A percentile compares a stretch with the other conserved stretches of the same genome.
These are phyloP conservation scores for Candida wancherniae DNA, from an alignment of 805 yeast species.

Conservation along the genomic window DNA sequence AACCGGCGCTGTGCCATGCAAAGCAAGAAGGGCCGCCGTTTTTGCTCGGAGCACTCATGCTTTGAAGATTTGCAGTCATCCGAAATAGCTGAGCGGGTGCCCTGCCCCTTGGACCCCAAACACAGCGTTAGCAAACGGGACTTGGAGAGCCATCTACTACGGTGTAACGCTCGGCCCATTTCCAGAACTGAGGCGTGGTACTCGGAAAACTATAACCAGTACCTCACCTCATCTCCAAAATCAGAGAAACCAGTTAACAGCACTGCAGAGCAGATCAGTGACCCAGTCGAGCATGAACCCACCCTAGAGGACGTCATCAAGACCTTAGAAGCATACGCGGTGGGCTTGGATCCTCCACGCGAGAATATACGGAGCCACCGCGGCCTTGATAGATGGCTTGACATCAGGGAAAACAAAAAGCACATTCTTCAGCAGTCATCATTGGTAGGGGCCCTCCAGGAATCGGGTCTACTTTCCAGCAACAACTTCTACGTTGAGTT, in stretches of 20 bases:
- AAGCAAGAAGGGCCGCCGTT: conserved; percentile 43
- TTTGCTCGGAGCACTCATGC: conserved; percentile 60
- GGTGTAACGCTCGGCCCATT: conserved; percentile 50
- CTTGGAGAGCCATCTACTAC: conserved; percentile 50
- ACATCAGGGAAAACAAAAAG: conserved; percentile 53
- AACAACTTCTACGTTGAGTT: conserved; percentile 57
- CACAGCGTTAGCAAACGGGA: conserved; percentile 68
- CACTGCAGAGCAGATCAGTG: not conserved
- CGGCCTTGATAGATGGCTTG: conserved; percentile 38
- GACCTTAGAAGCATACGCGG: conserved; percentile 6
- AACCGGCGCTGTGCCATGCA: conserved; percentile 60
- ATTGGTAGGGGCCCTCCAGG: conserved; percentile 60
- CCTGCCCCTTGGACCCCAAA: conserved; percentile 72
- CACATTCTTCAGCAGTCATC: conserved; percentile 84
- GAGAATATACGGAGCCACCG: conserved; percentile 19
- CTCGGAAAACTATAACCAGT: conserved; percentile 42
- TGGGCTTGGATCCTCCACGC: conserved; percentile 16
- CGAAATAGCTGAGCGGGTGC: conserved; percentile 41
- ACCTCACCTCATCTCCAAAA: not conserved
- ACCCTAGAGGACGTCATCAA: not conserved
- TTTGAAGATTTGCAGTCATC: conserved; percentile 11
- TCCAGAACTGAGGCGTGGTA: conserved; percentile 47
- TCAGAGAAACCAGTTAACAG: not conserved
- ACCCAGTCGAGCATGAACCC: not conserved
- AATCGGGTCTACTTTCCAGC: conserved; percentile 33